Base-by-base conservation (phyloP, 495 filamentous ascomycete species). In the Hyaloscypha hepaticicola region DNA sequence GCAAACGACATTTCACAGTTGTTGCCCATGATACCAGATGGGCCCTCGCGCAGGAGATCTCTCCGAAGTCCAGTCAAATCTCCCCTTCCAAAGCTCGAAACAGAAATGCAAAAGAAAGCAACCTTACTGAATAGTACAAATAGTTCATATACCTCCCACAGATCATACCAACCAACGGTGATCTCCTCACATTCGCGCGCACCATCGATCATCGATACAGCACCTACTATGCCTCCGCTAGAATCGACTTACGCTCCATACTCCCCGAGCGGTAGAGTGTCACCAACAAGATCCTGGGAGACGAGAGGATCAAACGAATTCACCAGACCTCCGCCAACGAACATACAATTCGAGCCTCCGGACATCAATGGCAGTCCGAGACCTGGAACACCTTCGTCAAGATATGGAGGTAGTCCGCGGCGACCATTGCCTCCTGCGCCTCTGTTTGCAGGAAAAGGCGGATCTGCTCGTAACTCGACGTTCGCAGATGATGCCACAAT, bases 391-490 rank as follows among this genome's bases (percentile, higher is more conserved):
- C 91, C 95, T 9, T 90, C 92, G 4, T 91, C 90, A 41, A 82
- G 85, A 69, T 97, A 97, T 71, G 89, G 92, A 38, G 89, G 92
- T 11, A 93, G 90, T 66, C 90, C 92, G 8, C 83, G 90, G 55
- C 81, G 91, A 64, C 93, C 93, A n/a, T 76, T 97, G n/a, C 95
- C 93, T 16, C 91, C 91, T 2, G 92, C 93, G 29, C 95, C 94
- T 5, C 77, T 94, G n/a, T 97, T 96, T 69, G 82, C 87, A 4
- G 78, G 74, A n/a, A n/a, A n/a, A n/a, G 26, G 70, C 69, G 69
- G 73, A 22, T 74, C 26, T 31, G 66, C 73, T 29, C 51, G 61
- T 34, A 69, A 25, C n/a, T 72, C 70, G 4, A 76, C 71, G 52
- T 79, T 81, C 33, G 73, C 67, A 5, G 83, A 83, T 64, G 83